Conservation (phyloP, 2,329 filamentous ascomycete genomes). For the Magnaporthiopsis poae region DNA sequence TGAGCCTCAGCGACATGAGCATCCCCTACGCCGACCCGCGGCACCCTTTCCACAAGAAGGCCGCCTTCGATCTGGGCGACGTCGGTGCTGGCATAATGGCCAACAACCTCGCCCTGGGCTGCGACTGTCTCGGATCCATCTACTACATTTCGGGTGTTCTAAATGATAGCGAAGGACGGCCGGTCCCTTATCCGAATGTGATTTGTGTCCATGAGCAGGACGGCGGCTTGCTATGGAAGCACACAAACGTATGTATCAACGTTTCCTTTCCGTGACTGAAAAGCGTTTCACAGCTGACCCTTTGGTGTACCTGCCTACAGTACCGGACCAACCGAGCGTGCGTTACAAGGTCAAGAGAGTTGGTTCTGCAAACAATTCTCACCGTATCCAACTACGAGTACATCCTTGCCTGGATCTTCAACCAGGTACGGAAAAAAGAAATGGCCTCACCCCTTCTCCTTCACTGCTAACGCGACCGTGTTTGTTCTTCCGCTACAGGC, state of each 20-base stretch:
- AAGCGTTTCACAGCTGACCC: too few species aligned
- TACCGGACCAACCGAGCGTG: conserved; percentile 52
- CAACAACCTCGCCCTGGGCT: conserved; percentile 63
- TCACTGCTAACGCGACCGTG: too few species aligned
- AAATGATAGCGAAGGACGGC: conserved; percentile 39
- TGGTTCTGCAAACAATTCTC: conserved; percentile 60
- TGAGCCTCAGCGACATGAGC: conserved; percentile 60
- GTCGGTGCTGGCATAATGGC: conserved; percentile 56
- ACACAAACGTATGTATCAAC: conserved; percentile 47
- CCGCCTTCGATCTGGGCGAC: conserved; percentile 64
- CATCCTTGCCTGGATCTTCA: conserved; percentile 43
- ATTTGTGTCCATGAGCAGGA: conserved; percentile 64
- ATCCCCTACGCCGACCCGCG: conserved; percentile 60
- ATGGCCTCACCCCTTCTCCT: too few species aligned
- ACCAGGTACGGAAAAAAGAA: conserved; percentile 27
- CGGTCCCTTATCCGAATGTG: conserved; percentile 40
- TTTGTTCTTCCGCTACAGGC: conserved; percentile 19
- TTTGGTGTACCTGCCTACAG: too few species aligned
- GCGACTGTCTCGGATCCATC: conserved; percentile 61
- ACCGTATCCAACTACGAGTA: conserved; percentile 65
- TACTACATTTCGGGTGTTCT: conserved; percentile 52
- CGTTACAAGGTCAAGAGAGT: conserved; percentile 48
- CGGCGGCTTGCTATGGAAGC: conserved; percentile 61
- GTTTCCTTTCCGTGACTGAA: too few species aligned
- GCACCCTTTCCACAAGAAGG: conserved; percentile 56